Evolutionary conservation across 1,139 yeast genomes (phyloP).

Genomic region (Taiozyma sp.): DNA sequence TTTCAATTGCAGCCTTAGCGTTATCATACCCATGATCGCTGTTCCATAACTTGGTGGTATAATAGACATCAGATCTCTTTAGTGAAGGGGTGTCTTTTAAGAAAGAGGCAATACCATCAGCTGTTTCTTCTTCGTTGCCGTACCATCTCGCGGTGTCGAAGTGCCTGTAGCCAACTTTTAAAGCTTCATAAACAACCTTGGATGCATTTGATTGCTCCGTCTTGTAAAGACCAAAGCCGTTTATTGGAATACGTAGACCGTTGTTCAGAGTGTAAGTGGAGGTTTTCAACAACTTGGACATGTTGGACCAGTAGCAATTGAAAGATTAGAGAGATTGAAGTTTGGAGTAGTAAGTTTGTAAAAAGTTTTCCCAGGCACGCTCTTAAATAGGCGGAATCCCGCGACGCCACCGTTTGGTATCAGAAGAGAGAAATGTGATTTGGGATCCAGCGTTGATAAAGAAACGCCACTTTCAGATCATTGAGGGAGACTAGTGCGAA

Average conservation of each 20-base stretch:
- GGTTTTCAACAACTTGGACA: neutral
- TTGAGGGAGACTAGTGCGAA: too few species aligned
- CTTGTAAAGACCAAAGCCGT: slow-evolving; percentile 15
- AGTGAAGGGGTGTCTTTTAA: slow-evolving; percentile 7
- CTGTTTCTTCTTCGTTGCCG: slow-evolving; percentile 10
- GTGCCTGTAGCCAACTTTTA: slow-evolving; percentile 23
- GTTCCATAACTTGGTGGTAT: slow-evolving; percentile 13
- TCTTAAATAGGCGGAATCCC: neutral
- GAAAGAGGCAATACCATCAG: slow-evolving; percentile 14
- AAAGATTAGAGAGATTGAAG: too few species aligned
- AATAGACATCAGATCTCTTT: slow-evolving; percentile 12
- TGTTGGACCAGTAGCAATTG: neutral
- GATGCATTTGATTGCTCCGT: slow-evolving; percentile 6
- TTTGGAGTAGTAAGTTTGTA: too few species aligned
- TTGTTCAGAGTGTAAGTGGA: slow-evolving; percentile 12
- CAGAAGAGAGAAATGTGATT: too few species aligned
- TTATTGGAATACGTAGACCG: slow-evolving; percentile 13
- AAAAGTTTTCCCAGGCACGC: neutral
- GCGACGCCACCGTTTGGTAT: neutral
- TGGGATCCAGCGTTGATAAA: too few species aligned
- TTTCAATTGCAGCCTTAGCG: slow-evolving; percentile 7
- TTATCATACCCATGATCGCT: slow-evolving; percentile 10
- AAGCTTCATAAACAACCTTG: slow-evolving; percentile 10
- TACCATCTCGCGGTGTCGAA: slow-evolving; percentile 15
- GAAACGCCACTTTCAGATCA: too few species aligned